These are phyloP conservation scores for Apostasia ramifera DNA, from an alignment of 106 monocot genomes.

Conservation along the genomic window DNA sequence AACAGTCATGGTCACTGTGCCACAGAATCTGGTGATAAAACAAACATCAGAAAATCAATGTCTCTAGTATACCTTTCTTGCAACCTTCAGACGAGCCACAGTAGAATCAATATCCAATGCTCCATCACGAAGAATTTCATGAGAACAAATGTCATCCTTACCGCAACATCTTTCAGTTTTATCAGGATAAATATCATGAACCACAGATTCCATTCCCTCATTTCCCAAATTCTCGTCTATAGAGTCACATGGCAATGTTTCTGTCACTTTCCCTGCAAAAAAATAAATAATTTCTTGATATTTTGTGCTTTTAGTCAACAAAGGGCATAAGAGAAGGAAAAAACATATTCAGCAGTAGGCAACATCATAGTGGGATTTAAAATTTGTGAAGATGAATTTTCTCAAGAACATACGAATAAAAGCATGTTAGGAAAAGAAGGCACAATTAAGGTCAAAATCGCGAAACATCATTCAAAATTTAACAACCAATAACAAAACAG, in stretches of 20 bases:
- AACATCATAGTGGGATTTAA: neutral
- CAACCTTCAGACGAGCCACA: constrained; percentile 19
- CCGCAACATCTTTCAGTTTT: constrained; percentile 43
- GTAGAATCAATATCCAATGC: constrained; percentile 17
- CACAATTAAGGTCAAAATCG: neutral
- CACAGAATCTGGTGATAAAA: no score
- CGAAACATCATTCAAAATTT: no score
- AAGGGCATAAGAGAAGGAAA: neutral
- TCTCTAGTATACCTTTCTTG: constrained; percentile 46
- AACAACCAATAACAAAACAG: no score
- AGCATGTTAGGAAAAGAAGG: neutral
- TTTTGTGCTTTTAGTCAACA: neutral
- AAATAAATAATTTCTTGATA: constrained; percentile 1
- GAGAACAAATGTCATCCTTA: constrained; percentile 88
- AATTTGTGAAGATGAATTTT: neutral
- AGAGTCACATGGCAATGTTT: constrained; percentile 19
- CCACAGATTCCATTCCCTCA: constrained; percentile 10
- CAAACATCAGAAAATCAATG: neutral
- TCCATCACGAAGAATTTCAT: constrained; percentile 77
- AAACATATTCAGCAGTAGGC: neutral
- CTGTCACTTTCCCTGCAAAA: constrained; percentile 15
- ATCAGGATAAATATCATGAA: constrained; percentile 20
- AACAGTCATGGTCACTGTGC: no score
- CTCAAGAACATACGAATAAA: neutral
- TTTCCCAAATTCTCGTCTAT: constrained; percentile 20